Conservation (phyloP, 2,329 filamentous ascomycete genomes). For the Tolypocladium guangdongense region DNA sequence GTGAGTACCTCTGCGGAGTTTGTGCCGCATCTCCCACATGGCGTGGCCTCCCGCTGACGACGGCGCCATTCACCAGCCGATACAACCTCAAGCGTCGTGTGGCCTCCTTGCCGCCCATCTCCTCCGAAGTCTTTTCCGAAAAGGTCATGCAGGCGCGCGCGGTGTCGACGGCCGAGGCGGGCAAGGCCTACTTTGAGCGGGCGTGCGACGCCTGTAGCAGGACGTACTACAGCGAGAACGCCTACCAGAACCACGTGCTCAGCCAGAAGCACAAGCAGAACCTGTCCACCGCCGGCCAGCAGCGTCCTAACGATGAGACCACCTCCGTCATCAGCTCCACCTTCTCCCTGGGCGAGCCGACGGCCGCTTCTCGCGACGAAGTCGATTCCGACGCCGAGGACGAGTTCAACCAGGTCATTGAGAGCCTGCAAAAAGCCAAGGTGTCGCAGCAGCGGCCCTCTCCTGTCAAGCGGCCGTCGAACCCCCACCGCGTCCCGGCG, state of each 20-base stretch:
- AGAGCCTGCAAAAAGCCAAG: slow-evolving; percentile 65
- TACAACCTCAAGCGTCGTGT: slow-evolving; percentile 96
- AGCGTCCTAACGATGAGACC: slow-evolving; percentile 51
- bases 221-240: slow-evolving; percentile 94
- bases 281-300: slow-evolving; percentile 35
- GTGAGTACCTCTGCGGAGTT: slow-evolving; percentile 41
- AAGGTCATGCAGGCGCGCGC: slow-evolving; percentile 91
- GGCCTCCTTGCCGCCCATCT: slow-evolving; percentile 78
- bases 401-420: slow-evolving; percentile 67
- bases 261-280: slow-evolving; percentile 74
- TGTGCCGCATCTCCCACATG: not conserved
- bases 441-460: slow-evolving; percentile 42
- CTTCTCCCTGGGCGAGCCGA: slow-evolving; percentile 79
- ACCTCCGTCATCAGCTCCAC: slow-evolving; percentile 83
- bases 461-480: slow-evolving; percentile 42
- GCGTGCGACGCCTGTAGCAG: slow-evolving; percentile 74
- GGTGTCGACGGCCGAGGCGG: slow-evolving; percentile 69
- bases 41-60: not conserved
- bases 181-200: slow-evolving; percentile 81
- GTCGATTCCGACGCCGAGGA: slow-evolving; percentile 60
- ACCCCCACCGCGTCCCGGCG: slow-evolving; percentile 33
- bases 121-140: slow-evolving; percentile 87
- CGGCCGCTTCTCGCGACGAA: slow-evolving; percentile 34
- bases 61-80: slow-evolving; percentile 40
- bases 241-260: slow-evolving; percentile 81